Conservation (phyloP, 805 yeast species). For the Ascoidea tarda region DNA sequence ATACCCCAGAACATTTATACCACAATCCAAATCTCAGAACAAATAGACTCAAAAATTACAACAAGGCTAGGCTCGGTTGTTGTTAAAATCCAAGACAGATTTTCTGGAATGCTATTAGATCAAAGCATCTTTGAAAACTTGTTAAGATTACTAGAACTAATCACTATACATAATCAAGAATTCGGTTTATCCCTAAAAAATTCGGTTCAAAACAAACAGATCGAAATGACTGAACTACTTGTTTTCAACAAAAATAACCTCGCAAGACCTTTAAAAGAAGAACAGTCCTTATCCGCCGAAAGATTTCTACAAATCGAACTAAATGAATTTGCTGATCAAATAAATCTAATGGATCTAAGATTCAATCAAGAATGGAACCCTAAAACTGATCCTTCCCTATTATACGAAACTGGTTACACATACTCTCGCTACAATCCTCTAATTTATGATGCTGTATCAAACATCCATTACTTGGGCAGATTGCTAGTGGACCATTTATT, state of each 20-base stretch:
- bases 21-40: constrained; percentile 14
- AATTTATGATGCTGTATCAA: constrained; percentile 49
- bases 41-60: constrained; percentile 26
- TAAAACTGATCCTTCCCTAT: constrained; percentile 58
- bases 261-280: constrained; percentile 6
- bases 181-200: constrained; percentile 39
- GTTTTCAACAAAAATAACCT: constrained; percentile 14
- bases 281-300: constrained; percentile 16
- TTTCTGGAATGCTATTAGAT: constrained; percentile 59
- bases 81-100: constrained; percentile 39
- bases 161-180: constrained; percentile 33
- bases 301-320: constrained; percentile 41
- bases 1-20: constrained; percentile 8
- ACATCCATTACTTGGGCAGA: constrained; percentile 69
- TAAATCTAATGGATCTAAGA: constrained; percentile 51
- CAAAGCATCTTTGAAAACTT: constrained; percentile 44
- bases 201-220: constrained; percentile 36
- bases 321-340: constrained; percentile 42
- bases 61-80: constrained; percentile 40
- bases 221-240: constrained; percentile 23
- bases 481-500: constrained; percentile 58
- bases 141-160: constrained; percentile 33
- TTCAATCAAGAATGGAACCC: constrained; percentile 70
- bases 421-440: constrained; percentile 53
- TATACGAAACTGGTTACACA: constrained; percentile 34